Percentiles rank a stretch among this genome's conserved stretches.
These are phyloP conservation scores for Termitomyces sp. DNA, from an alignment of 768 basidiomycete genomes.

Conservation along the genomic window DNA sequence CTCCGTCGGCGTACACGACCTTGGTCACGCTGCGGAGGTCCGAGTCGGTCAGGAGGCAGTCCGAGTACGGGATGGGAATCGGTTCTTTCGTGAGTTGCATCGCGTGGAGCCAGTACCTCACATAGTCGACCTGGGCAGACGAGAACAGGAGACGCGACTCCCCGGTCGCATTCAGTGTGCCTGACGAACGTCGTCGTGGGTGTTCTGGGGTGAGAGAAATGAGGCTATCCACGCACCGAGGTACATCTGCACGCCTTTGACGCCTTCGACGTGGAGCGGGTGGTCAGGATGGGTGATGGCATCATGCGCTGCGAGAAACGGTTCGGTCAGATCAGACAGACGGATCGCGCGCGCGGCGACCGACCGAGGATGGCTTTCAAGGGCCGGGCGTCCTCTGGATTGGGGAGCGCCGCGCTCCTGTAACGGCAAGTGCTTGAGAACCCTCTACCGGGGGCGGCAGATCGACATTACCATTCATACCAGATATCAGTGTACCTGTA, in stretches of 20 bases:
- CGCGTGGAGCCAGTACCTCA: conserved; percentile 78
- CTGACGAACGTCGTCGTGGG: conserved; percentile 23
- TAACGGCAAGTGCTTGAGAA: neutral
- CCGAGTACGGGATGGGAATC: conserved; percentile 72
- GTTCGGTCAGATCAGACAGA: neutral
- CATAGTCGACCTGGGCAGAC: conserved; percentile 79
- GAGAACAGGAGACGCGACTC: conserved; percentile 80
- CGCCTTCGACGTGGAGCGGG: conserved; percentile 59
- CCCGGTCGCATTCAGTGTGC: conserved; percentile 55
- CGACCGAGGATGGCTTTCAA: conserved; percentile 63
- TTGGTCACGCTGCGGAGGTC: conserved; percentile 55
- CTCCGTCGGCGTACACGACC: conserved; percentile 47
- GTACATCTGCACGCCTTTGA: conserved; percentile 65
- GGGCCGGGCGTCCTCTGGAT: conserved; percentile 49
- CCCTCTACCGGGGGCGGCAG: neutral
- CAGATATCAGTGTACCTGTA: conserved; percentile 84
- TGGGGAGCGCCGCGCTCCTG: conserved; percentile 55
- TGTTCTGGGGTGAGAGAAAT: too few relatives aligned
- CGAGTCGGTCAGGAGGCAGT: conserved; percentile 61
- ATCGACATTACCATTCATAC: conserved; percentile 62
- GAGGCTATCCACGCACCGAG: conserved; percentile 45
- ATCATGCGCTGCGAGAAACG: conserved; percentile 44
- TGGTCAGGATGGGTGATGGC: conserved; percentile 65
- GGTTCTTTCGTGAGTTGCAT: conserved; percentile 58
- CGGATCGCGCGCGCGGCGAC: conserved; percentile 6